phyloP scores from a whole-genome alignment of 768 basidiomycete genomes.

The Podaxis sp. region DNA sequence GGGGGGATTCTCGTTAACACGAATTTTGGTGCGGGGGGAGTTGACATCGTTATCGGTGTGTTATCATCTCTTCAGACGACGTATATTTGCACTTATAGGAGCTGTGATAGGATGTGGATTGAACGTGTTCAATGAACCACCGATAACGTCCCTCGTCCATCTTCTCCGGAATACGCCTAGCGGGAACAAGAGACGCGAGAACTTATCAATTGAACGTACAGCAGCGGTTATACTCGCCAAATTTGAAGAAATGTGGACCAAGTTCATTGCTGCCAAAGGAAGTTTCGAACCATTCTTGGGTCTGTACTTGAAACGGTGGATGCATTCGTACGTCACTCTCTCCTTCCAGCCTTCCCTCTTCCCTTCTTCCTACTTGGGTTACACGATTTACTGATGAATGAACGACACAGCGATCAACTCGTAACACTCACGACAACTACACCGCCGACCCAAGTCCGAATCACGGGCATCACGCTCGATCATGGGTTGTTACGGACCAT shows the following conservation, averaged over 20 bases:
- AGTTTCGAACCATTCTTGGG: constrained; percentile 82
- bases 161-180: constrained; percentile 42
- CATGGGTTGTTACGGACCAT: constrained; percentile 85
- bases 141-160: constrained; percentile 80
- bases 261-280: constrained; percentile 63
- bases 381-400: neutral
- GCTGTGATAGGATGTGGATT: constrained; percentile 74
- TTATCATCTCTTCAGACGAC: neutral
- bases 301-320: constrained; percentile 78
- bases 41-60: constrained; percentile 82
- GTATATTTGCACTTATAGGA: constrained; percentile 5
- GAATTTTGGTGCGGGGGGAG: constrained; percentile 69
- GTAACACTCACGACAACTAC: constrained; percentile 79
- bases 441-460: constrained; percentile 71
- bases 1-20: constrained; percentile 93
- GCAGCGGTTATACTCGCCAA: constrained; percentile 71
- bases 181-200: constrained; percentile 19
- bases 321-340: constrained; percentile 76
- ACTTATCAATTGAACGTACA: constrained; percentile 69
- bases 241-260: constrained; percentile 79
- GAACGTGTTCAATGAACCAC: constrained; percentile 80
- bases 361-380: neutral
- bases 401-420: constrained; percentile 63
- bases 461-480: constrained; percentile 84
- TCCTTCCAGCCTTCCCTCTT: neutral